Evolutionary conservation across 192 early-diverging fungal genomes (phyloP).

Genomic region (Diversispora epigaea): DNA sequence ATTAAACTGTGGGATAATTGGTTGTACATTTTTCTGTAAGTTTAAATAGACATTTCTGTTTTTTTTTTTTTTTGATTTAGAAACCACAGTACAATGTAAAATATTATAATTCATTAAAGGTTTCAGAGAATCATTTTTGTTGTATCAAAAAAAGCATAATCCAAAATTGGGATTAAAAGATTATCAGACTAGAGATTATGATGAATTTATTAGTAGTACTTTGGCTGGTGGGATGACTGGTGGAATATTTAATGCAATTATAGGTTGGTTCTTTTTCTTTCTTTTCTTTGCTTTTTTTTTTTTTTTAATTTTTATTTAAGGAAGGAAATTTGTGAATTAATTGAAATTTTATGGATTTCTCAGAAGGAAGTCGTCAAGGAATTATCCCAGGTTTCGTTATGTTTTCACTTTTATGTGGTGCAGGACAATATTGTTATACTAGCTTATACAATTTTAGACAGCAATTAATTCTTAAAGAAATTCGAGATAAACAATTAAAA

Average conservation of each 20-base stretch:
- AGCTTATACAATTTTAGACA: conserved; percentile 10
- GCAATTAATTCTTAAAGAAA: conserved; percentile 11
- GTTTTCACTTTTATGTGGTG: conserved; percentile 10
- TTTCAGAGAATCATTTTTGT: conserved; percentile 17
- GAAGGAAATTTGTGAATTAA: no score
- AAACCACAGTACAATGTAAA: background rate
- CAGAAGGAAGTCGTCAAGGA: background rate
- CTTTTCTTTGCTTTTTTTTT: no score
- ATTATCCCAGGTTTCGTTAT: background rate
- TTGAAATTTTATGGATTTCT: background rate
- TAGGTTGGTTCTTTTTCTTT: background rate
- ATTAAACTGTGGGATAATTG: conserved; percentile 19
- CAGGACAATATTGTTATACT: conserved; percentile 16
- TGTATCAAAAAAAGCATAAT: conserved; percentile 14
- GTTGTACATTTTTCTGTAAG: conserved; percentile 16
- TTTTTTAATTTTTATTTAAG: no score
- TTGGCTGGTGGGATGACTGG: conserved; percentile 19
- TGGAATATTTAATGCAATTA: conserved; percentile 2
- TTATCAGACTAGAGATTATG: background rate
- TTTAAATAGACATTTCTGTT: background rate
- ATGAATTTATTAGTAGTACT: conserved; percentile 16
- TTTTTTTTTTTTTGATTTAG: background rate
- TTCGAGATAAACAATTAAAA: background rate
- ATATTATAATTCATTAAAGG: no score
- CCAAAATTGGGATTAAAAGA: no score